Conservation (phyloP, 2,329 filamentous ascomycete species). For the Thelonectria discophora region DNA sequence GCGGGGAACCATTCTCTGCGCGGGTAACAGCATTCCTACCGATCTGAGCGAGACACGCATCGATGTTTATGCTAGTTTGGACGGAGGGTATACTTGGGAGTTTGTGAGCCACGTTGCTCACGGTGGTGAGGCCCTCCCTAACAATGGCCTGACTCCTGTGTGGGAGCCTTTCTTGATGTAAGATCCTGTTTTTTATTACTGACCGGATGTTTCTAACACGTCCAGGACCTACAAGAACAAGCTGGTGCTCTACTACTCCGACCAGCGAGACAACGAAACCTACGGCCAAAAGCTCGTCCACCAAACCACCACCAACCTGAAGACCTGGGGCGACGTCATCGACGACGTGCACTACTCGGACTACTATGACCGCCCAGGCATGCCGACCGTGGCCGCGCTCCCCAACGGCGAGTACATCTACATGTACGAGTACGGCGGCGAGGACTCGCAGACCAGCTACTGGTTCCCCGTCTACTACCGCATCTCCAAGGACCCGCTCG, state of each 20-base stretch:
- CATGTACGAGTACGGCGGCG: slow-evolving; percentile 69
- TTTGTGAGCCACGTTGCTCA: slow-evolving; percentile 72
- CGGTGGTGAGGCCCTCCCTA: slow-evolving; percentile 67
- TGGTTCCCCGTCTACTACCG: slow-evolving; percentile 58
- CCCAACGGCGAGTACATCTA: slow-evolving; percentile 64
- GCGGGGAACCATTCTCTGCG: slow-evolving; percentile 69
- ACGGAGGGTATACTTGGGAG: slow-evolving; percentile 69
- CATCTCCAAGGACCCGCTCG: slow-evolving; percentile 50
- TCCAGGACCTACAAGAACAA: slow-evolving; percentile 62
- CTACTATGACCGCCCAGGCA: slow-evolving; percentile 72
- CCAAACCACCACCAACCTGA: slow-evolving; percentile 67
- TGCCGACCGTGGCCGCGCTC: slow-evolving; percentile 70
- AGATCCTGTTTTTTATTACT: slow-evolving; percentile 1
- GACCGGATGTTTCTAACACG: not conserved
- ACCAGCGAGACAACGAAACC: slow-evolving; percentile 67
- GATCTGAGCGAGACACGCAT: slow-evolving; percentile 72
- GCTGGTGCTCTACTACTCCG: slow-evolving; percentile 74
- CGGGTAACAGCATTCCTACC: slow-evolving; percentile 67
- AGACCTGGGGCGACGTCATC: slow-evolving; percentile 66
- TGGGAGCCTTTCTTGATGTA: slow-evolving; percentile 75
- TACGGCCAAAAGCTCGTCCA: slow-evolving; percentile 76
- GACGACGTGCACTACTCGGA: slow-evolving; percentile 68
- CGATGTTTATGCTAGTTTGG: slow-evolving; percentile 72
- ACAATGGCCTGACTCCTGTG: slow-evolving; percentile 72
- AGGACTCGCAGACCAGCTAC: slow-evolving; percentile 44